phyloP scores from a whole-genome alignment of 2,329 filamentous ascomycete genomes.

The Pseudogymnoascus sp. region DNA sequence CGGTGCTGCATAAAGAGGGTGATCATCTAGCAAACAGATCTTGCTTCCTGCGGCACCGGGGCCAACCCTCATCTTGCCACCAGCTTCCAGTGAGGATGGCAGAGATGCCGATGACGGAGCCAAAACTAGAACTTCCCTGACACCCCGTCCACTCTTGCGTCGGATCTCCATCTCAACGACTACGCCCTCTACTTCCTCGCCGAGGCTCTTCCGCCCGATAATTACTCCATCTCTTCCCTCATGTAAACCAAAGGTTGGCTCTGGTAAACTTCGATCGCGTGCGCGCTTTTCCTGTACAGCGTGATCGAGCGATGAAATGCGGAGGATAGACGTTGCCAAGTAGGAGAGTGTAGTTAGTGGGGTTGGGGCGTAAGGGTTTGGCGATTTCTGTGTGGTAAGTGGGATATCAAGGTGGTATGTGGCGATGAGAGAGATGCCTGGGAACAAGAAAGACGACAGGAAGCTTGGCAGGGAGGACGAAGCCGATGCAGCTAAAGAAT shows the following conservation, averaged over 20 bases:
- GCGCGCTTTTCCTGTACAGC: conserved; percentile 68
- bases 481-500: conserved; percentile 49
- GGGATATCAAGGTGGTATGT: conserved; percentile 80
- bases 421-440: conserved; percentile 62
- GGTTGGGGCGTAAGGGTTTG: conserved; percentile 53
- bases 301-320: conserved; percentile 64
- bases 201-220: conserved; percentile 36
- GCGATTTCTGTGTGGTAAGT: conserved; percentile 31
- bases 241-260: conserved; percentile 69
- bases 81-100: background rate
- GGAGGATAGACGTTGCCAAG: conserved; percentile 80
- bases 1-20: conserved; percentile 56
- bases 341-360: conserved; percentile 68
- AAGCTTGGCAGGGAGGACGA: conserved; percentile 56
- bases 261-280: conserved; percentile 62
- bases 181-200: conserved; percentile 39
- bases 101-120: conserved; percentile 23
- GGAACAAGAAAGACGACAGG: conserved; percentile 61
- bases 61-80: conserved; percentile 3
- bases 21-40: conserved; percentile 64
- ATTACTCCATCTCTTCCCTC: conserved; percentile 74
- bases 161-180: conserved; percentile 83
- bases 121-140: conserved; percentile 59
- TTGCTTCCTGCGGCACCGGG: conserved; percentile 39
- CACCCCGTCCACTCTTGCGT: conserved; percentile 69